Evolutionary conservation across 2,329 filamentous ascomycete species (phyloP).

Genomic region (Cercospora zeae-maydis): DNA sequence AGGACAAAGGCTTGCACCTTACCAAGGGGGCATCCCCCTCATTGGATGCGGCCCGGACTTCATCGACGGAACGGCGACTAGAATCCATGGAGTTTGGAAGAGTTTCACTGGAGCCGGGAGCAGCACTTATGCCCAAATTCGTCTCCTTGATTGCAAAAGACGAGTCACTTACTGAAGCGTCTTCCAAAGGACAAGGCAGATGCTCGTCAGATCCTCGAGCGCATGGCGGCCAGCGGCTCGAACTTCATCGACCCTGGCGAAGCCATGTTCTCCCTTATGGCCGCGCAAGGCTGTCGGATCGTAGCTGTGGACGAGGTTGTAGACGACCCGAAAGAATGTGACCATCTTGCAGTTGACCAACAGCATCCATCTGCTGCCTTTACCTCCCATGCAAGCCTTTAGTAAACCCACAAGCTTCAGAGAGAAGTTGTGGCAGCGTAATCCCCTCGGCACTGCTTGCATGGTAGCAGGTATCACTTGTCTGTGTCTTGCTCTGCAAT

Average conservation of each 20-base stretch:
- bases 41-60: conserved; percentile 13
- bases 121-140: background rate
- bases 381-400: background rate
- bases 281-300: background rate
- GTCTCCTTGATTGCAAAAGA: background rate
- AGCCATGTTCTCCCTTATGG: background rate
- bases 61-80: conserved; percentile 8
- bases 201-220: background rate
- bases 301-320: background rate
- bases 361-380: background rate
- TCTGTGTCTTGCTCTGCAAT: conserved; percentile 5
- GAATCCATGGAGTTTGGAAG: conserved; percentile 5
- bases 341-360: background rate
- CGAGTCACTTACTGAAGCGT: background rate
- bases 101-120: background rate
- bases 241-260: background rate
- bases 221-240: background rate
- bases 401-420: background rate
- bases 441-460: background rate
- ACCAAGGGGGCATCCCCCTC: conserved; percentile 8
- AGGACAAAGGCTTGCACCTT: conserved; percentile 12
- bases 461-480: background rate
- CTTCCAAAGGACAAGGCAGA: background rate
- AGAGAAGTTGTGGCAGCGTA: background rate
- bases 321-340: background rate